Conservation (phyloP, 345 rosid genomes). For the Lumnitzera littorea region DNA sequence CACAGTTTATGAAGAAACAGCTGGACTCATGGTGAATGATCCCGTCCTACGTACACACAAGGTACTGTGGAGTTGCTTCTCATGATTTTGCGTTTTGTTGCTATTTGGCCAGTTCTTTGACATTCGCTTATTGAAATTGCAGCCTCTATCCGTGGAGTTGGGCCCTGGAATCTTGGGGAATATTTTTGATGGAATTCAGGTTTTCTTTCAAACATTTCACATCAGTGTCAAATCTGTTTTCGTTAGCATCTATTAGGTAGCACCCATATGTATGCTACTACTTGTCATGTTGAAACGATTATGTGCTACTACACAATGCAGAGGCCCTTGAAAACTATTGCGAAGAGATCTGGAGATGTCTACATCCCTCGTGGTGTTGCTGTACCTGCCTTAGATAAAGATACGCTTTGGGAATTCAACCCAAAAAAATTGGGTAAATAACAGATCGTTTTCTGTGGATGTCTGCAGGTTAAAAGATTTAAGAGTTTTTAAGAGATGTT, state of each 20-base stretch:
- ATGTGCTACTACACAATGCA: constrained; percentile 13
- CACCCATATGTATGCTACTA: neutral
- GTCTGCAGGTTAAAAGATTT: too few relatives aligned
- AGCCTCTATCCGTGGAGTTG: constrained; percentile 96
- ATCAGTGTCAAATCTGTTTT: neutral
- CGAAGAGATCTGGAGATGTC: constrained; percentile 88
- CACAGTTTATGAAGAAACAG: constrained; percentile 96
- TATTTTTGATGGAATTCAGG: constrained; percentile 99
- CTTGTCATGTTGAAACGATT: neutral
- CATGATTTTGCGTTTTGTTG: neutral
- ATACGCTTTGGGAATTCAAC: constrained; percentile 86
- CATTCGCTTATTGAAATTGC: constrained; percentile 22
- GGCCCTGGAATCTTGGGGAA: constrained; percentile 99
- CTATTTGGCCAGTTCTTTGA: constrained; percentile 11
- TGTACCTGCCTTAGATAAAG: constrained; percentile 98
- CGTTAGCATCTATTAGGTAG: neutral
- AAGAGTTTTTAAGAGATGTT: neutral
- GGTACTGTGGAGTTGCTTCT: constrained; percentile 23
- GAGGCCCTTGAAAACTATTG: constrained; percentile 99
- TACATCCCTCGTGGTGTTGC: constrained; percentile 99
- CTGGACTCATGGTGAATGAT: constrained; percentile 88
- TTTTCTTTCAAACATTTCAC: constrained; percentile 13
- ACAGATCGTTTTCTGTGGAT: neutral
- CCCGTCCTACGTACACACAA: constrained; percentile 92
- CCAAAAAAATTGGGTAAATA: constrained; percentile 74